These are phyloP conservation scores for Chalciporus sphaerocephalus DNA, from an alignment of 768 basidiomycete species.

Conservation along the genomic window DNA sequence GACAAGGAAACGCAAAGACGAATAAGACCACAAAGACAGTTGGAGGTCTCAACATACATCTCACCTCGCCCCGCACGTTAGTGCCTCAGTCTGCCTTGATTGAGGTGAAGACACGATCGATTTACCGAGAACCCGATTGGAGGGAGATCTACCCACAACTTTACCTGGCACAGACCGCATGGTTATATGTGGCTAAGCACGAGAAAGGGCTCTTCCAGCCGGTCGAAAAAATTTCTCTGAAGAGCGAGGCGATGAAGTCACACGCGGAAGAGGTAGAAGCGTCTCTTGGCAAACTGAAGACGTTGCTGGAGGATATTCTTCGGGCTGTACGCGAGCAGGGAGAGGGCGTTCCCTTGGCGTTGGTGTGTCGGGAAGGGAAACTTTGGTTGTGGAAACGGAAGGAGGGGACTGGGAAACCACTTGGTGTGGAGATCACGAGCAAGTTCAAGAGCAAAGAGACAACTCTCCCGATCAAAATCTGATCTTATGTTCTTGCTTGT, in stretches of 20 bases:
- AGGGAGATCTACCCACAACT: conserved; percentile 60
- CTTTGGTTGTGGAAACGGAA: conserved; percentile 50
- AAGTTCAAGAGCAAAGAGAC: conserved; percentile 12
- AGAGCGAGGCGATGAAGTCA: conserved; percentile 23
- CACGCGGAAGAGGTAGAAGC: conserved; percentile 19
- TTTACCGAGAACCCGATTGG: conserved; percentile 45
- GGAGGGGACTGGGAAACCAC: conserved; percentile 18
- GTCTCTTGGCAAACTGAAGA: conserved; percentile 26
- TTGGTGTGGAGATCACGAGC: conserved; percentile 18
- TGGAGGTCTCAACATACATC: conserved; percentile 17
- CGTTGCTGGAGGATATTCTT: conserved; percentile 37
- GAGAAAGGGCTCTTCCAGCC: conserved; percentile 47
- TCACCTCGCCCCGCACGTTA: conserved; percentile 24
- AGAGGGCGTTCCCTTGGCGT: conserved; percentile 46
- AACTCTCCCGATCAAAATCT: background rate
- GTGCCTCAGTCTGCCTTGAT: conserved; percentile 35
- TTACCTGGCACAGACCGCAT: conserved; percentile 62
- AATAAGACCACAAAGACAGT: conserved; percentile 1
- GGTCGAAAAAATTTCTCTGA: conserved; percentile 44
- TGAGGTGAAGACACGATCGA: conserved; percentile 34
- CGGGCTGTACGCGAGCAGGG: conserved; percentile 50
- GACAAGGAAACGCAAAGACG: background rate
- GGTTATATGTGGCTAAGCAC: conserved; percentile 59
- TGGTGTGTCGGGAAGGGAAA: conserved; percentile 45
- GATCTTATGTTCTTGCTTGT: too few relatives aligned